Evolutionary conservation across 1,284 basidiomycete species (phyloP), one percentile per base, ranked within the genome.

Genomic region (Ustilago curta): DNA sequence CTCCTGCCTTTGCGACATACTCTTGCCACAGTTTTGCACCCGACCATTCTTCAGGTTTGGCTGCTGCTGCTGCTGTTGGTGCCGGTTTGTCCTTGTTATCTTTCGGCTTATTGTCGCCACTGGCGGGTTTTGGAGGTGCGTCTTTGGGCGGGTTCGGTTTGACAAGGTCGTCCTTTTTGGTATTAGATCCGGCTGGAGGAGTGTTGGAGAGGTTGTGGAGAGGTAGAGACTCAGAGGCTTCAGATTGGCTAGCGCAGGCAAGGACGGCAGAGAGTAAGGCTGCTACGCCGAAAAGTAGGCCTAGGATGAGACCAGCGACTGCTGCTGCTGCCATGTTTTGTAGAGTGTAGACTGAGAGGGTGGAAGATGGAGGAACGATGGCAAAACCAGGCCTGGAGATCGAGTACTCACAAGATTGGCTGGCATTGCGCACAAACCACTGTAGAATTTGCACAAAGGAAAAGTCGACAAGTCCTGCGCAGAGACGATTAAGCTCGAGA

Each of bases 231-330:
- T 59, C 56, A 23, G 35, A 37, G 1, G 54, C 19, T 39, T 69
- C 67, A 42, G 67, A 63, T n/a, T 60, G 56, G 21, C 37, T 47
- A 3, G 67, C 67, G 27, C 67, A 69, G 14, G 57, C 60, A 9
- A 71, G 45, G 3, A 71, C 54, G 23, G 54, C 63, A 16, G 69
- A 58, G 11, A 71, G 51, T 5, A 71, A 49, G 6, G 58, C 62
- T 2, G 50, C 69, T 7, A 58, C 37, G 12, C 69, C 69, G 27
- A 66, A 21, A 4, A 71, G 8, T 1, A 66, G 51, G 42, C 69
- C 69, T 2, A 71, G 37, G 18, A 71, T 54, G 5, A 64, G 53
- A n/a, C 69, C 69, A 23, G 62, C 69, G 5, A 71, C 50, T 40
- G 69, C 63, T 51, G 49, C 63, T 6, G 69, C 62, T 29, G 23